Conservation (phyloP, 1,139 yeast species). For the Taphrina sp. region DNA sequence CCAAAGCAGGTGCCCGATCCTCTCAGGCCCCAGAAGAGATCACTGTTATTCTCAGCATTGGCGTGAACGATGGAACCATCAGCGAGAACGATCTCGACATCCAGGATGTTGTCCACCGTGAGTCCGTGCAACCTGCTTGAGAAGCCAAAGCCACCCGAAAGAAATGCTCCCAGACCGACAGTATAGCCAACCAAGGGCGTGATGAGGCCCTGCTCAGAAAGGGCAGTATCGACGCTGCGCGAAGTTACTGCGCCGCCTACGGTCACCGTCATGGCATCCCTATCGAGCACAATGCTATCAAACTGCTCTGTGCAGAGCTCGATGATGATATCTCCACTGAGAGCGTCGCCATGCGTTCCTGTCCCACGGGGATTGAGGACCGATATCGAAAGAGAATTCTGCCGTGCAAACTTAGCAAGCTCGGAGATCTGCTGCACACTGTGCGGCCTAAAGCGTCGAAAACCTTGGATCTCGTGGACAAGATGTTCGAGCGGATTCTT, state of each 20-base stretch:
- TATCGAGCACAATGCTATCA: constrained; percentile 2
- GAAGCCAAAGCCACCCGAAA: constrained; percentile 21
- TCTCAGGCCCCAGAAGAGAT: constrained; percentile 9
- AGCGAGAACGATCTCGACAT: constrained; percentile 10
- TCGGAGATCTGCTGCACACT: neutral
- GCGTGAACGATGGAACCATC: constrained; percentile 9
- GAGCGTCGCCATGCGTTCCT: constrained; percentile 12
- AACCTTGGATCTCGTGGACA: too few relatives aligned
- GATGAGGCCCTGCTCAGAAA: neutral
- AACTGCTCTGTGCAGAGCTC: constrained; percentile 1
- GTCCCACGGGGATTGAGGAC: constrained; percentile 13
- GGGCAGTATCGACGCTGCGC: constrained; percentile 5
- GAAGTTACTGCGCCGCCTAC: constrained; percentile 22
- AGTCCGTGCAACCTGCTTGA: constrained; percentile 16
- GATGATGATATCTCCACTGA: constrained; percentile 12
- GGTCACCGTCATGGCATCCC: constrained; percentile 5
- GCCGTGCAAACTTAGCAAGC: neutral
- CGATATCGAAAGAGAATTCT: constrained; percentile 1
- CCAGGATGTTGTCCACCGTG: constrained; percentile 18
- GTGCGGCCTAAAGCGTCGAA: neutral
- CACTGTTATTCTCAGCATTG: neutral
- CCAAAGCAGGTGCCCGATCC: constrained; percentile 19
- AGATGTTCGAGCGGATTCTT: too few relatives aligned
- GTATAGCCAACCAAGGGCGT: constrained; percentile 19
- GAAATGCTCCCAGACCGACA: constrained; percentile 17